Evolutionary conservation across 228 moss, liverwort and hornwort genomes (phyloP).

Genomic region (Sphagnum fallax): DNA sequence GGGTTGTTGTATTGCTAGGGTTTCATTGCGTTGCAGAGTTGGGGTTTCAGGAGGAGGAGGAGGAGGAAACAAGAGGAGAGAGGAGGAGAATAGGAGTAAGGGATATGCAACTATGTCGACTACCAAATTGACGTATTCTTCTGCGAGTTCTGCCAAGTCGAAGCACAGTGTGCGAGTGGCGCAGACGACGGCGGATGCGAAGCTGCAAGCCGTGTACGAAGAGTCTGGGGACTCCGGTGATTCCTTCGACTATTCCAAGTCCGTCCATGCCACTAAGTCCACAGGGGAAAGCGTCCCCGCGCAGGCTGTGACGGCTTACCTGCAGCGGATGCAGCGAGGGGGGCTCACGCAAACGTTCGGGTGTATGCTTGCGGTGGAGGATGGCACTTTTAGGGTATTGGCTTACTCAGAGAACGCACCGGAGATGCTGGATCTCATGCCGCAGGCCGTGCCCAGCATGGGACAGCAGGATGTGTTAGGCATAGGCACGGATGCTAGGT

Average conservation of each 20-base stretch:
- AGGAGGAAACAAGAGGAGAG: no score
- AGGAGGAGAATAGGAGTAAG: neutral
- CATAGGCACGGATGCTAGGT: conserved; percentile 36
- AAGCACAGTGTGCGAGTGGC: conserved; percentile 58
- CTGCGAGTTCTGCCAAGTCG: conserved; percentile 29
- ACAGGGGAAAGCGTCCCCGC: conserved; percentile 25
- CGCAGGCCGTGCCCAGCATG: conserved; percentile 20
- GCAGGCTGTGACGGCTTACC: conserved; percentile 51
- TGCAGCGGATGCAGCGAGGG: conserved; percentile 63
- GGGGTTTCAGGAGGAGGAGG: no score
- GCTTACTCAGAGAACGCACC: conserved; percentile 53
- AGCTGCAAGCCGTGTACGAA: conserved; percentile 47
- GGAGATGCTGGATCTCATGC: conserved; percentile 39
- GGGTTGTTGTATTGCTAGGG: no score
- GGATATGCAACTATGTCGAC: conserved; percentile 42
- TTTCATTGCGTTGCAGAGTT: no score
- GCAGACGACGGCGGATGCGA: conserved; percentile 58
- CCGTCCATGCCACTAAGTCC: conserved; percentile 24
- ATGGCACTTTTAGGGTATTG: conserved; percentile 31
- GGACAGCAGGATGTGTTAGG: conserved; percentile 44
- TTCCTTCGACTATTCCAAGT: conserved; percentile 40
- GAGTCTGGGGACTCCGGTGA: conserved; percentile 47
- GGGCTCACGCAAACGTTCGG: conserved; percentile 53
- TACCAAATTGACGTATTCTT: conserved; percentile 36
- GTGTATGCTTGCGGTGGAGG: conserved; percentile 47